Evolutionary conservation across 805 yeast species (phyloP).

Genomic region (Suhomyces sp.): DNA sequence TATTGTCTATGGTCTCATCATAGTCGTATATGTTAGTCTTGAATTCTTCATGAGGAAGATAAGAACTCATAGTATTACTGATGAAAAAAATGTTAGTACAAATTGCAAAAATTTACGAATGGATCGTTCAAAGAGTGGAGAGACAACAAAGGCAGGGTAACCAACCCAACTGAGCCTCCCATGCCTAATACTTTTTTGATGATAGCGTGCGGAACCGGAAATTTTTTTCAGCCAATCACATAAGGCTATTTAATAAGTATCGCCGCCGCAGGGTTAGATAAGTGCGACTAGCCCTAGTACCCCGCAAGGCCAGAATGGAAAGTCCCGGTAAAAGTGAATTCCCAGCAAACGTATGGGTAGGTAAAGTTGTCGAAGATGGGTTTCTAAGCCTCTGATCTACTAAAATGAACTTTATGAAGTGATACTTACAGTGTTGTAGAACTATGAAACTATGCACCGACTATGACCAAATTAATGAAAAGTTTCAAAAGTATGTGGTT

Average conservation of each 20-base stretch:
- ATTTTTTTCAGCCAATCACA: conserved; percentile 1
- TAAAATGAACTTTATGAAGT: neutral
- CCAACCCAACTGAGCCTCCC: neutral
- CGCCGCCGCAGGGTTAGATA: conserved; percentile 3
- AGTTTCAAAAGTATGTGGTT: neutral
- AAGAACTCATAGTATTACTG: conserved; percentile 26
- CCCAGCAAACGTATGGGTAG: neutral
- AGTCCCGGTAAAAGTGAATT: neutral
- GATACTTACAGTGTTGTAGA: neutral
- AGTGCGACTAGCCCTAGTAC: neutral
- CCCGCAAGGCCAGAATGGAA: neutral
- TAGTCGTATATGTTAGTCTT: conserved; percentile 52
- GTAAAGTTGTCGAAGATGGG: neutral
- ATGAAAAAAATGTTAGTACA: neutral
- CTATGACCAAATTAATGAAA: neutral
- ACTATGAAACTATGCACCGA: neutral
- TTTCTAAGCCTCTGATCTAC: neutral
- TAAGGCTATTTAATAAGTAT: neutral
- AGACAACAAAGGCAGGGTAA: neutral
- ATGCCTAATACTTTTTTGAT: neutral
- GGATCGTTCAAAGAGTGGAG: neutral
- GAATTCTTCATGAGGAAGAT: conserved; percentile 40
- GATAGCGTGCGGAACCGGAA: neutral
- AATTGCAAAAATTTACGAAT: neutral
- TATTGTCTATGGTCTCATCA: conserved; percentile 74